phyloP scores from a whole-genome alignment of 176 grass and related monocot species.

The Dactylis glomerata region DNA sequence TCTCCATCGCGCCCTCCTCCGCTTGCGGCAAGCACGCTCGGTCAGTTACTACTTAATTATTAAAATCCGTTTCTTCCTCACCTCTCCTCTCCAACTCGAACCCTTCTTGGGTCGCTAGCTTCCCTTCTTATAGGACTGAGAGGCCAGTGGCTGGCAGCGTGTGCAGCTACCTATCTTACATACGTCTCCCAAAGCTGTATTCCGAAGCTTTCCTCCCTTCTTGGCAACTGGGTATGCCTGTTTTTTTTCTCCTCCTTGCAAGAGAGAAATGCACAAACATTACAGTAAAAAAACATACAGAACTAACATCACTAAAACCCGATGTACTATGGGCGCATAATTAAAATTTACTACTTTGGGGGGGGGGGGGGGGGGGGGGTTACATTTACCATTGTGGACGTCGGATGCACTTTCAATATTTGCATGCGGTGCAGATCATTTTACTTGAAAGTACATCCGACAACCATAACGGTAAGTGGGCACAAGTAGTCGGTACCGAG shows the following conservation, averaged over 20 bases:
- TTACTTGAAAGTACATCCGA: not conserved
- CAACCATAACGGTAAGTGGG: too few relatives aligned
- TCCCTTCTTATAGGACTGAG: constrained; percentile 9
- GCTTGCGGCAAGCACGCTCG: too few relatives aligned
- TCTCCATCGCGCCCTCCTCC: constrained; percentile 34
- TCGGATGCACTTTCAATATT: not conserved
- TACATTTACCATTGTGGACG: not conserved
- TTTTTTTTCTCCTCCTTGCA: not conserved
- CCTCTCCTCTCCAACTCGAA: not conserved
- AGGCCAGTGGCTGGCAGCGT: not conserved
- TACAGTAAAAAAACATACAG: too few relatives aligned
- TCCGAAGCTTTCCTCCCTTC: not conserved
- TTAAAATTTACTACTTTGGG: too few relatives aligned
- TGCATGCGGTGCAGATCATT: fast-evolving
- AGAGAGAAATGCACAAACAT: not conserved
- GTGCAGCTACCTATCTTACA: not conserved
- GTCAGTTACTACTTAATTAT: not conserved
- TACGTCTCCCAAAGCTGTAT: not conserved
- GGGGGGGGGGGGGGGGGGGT: too few relatives aligned
- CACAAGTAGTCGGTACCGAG: not conserved
- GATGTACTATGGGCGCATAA: too few relatives aligned
- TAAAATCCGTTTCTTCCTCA: not conserved
- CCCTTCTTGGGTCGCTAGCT: not conserved
- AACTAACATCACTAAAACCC: not conserved
- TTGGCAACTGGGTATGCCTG: not conserved